These are phyloP conservation scores for Tilletia indica DNA, from an alignment of 1,284 basidiomycete species.

Conservation along the genomic window DNA sequence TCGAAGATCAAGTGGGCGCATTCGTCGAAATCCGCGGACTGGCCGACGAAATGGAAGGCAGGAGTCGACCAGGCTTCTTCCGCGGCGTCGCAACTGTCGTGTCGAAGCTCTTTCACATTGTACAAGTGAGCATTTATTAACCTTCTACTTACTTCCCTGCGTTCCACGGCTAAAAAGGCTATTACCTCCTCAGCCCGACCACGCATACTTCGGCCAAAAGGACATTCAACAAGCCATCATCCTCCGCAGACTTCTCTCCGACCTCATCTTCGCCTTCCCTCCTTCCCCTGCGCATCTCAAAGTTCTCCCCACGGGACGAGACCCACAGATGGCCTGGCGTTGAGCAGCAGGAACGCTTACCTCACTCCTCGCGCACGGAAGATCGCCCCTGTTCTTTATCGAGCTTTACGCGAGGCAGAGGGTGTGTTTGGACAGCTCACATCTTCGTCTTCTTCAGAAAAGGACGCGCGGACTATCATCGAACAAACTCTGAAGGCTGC, in stretches of 20 bases:
- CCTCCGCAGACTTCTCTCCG: conserved; percentile 76
- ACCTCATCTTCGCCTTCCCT: conserved; percentile 76
- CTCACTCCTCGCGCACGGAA: conserved; percentile 67
- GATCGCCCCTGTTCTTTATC: conserved; percentile 71
- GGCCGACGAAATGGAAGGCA: conserved; percentile 78
- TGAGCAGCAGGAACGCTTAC: conserved; percentile 88
- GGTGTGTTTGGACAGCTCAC: conserved; percentile 39
- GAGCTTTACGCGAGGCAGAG: conserved; percentile 66
- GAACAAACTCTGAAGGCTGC: conserved; percentile 34
- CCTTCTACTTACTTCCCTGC: not conserved
- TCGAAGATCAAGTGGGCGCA: conserved; percentile 75
- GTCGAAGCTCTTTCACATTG: conserved; percentile 87
- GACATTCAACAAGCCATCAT: conserved; percentile 94
- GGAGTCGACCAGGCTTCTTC: conserved; percentile 83
- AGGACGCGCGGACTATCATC: not conserved
- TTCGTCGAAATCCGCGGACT: conserved; percentile 88
- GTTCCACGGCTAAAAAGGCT: too few relatives aligned
- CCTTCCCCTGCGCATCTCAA: conserved; percentile 66
- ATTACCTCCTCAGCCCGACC: conserved; percentile 67
- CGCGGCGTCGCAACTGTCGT: conserved; percentile 93
- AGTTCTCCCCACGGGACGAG: conserved; percentile 77
- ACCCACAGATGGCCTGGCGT: conserved; percentile 68
- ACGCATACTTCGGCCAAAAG: conserved; percentile 95
- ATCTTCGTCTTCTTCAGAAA: not conserved
- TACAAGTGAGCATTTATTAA: conserved; percentile 66